Percentiles rank a stretch among this genome's conserved stretches.
phyloP scores from a whole-genome alignment of 768 basidiomycete genomes.

The Solioccasus polychromus region DNA sequence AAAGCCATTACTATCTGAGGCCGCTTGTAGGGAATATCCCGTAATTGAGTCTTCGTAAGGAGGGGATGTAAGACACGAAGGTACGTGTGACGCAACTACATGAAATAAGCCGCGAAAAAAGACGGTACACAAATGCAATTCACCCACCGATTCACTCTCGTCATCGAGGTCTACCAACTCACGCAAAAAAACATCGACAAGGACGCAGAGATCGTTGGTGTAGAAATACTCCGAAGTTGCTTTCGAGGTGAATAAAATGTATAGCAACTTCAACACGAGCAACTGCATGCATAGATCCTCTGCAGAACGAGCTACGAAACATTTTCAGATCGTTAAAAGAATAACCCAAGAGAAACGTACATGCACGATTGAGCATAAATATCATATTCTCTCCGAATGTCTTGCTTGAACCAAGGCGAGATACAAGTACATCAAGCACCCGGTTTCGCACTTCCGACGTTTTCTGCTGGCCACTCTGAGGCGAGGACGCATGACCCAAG shows the following conservation, averaged over 20 bases:
- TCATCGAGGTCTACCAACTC: slow-evolving; percentile 91
- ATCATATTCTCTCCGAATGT: slow-evolving; percentile 99
- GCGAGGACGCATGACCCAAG: slow-evolving; percentile 34
- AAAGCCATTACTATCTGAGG: slow-evolving; percentile 82
- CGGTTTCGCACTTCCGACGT: slow-evolving; percentile 61
- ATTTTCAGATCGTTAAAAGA: slow-evolving; percentile 5
- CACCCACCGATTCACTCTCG: slow-evolving; percentile 84
- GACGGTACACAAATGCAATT: slow-evolving; percentile 2
- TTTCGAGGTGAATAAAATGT: slow-evolving; percentile 90
- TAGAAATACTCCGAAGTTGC: slow-evolving; percentile 96
- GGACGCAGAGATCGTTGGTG: slow-evolving; percentile 93
- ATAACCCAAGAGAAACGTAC: slow-evolving; percentile 46
- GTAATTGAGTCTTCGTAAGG: slow-evolving; percentile 90
- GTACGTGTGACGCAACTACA: slow-evolving; percentile 90
- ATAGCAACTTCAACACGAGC: slow-evolving; percentile 90
- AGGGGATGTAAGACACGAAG: slow-evolving; percentile 95
- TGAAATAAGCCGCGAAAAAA: too few species aligned
- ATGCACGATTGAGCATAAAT: slow-evolving; percentile 95
- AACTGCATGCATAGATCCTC: slow-evolving; percentile 96
- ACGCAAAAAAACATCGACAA: slow-evolving; percentile 97
- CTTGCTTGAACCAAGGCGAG: slow-evolving; percentile 81
- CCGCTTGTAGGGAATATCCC: slow-evolving; percentile 84
- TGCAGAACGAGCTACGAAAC: slow-evolving; percentile 66
- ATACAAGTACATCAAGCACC: slow-evolving; percentile 77
- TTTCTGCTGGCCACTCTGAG: slow-evolving; percentile 26